These are phyloP conservation scores for Diaporthe sp. DNA, from an alignment of 2,329 filamentous ascomycete genomes.

Conservation along the genomic window DNA sequence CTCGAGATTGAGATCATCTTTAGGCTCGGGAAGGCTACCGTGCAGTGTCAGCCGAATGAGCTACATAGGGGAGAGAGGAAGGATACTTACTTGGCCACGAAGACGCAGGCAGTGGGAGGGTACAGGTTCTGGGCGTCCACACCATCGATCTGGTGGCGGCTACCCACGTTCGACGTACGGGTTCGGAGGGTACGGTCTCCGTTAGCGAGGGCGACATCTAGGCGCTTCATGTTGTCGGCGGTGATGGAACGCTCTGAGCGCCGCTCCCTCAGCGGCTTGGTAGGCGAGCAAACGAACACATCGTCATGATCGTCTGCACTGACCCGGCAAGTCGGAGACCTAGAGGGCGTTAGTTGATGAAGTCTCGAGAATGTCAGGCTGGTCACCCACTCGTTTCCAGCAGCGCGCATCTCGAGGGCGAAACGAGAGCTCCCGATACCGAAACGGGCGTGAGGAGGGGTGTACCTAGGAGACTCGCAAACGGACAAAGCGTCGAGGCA, in stretches of 20 bases:
- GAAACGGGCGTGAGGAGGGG: conserved; percentile 26
- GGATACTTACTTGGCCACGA: conserved; percentile 71
- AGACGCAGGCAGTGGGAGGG: conserved; percentile 68
- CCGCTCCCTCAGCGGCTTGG: conserved; percentile 18
- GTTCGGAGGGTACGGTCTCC: conserved; percentile 26
- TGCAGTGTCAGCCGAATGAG: conserved; percentile 32
- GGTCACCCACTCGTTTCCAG: conserved; percentile 13
- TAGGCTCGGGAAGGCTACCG: conserved; percentile 63
- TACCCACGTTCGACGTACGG: conserved; percentile 34
- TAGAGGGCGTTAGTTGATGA: background rate
- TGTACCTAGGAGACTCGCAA: conserved; percentile 28
- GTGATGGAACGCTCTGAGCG: conserved; percentile 20
- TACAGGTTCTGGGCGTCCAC: conserved; percentile 64
- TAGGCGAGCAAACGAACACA: conserved; percentile 26
- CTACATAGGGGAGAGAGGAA: background rate
- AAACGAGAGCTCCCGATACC: conserved; percentile 14
- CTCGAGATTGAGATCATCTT: conserved; percentile 62
- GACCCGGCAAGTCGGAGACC: conserved; percentile 5
- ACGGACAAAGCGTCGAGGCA: conserved; percentile 22
- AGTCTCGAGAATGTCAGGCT: background rate
- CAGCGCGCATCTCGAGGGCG: conserved; percentile 12
- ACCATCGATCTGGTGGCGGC: conserved; percentile 38
- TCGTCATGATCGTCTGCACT: conserved; percentile 19
- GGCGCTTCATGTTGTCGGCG: conserved; percentile 18
- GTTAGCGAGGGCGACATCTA: conserved; percentile 24